A percentile compares a stretch with the other conserved stretches of the same genome.
These are phyloP conservation scores for Perkinsus marinus DNA, from an alignment of 169 alveolate species.

Conservation along the genomic window DNA sequence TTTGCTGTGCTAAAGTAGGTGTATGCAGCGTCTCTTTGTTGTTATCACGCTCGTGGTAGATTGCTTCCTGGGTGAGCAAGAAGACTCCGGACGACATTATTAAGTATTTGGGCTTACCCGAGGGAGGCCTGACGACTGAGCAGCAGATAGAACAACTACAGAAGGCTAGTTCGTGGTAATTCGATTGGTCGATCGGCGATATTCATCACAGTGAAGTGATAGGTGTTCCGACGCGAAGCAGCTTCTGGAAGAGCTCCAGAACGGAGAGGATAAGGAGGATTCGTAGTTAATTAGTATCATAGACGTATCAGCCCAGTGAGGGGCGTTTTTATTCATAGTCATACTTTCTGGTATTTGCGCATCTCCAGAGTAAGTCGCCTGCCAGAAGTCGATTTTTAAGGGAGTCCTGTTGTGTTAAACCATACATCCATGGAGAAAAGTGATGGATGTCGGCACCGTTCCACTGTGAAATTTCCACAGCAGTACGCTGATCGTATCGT, in stretches of 20 bases:
- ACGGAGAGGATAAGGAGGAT: background rate
- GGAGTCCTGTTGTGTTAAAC: background rate
- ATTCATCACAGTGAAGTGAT: background rate
- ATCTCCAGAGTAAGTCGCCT: background rate
- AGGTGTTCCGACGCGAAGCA: background rate
- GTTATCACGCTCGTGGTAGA: no score
- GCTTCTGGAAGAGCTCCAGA: background rate
- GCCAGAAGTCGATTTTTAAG: background rate
- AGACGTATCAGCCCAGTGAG: background rate
- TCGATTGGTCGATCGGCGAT: background rate
- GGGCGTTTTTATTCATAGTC: background rate
- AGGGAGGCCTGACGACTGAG: background rate
- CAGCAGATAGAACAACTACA: background rate
- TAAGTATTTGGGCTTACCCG: background rate
- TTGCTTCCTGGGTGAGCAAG: background rate
- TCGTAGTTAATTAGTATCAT: background rate
- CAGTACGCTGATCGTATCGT: no score
- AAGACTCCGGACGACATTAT: background rate
- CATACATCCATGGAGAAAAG: no score
- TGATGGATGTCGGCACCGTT: no score
- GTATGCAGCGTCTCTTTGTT: no score
- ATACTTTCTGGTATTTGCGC: background rate
- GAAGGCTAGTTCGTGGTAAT: background rate
- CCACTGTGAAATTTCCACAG: no score
- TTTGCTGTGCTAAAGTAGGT: background rate